Evolutionary conservation across 306 rosid species (phyloP).

Genomic region (Quercus glauca): DNA sequence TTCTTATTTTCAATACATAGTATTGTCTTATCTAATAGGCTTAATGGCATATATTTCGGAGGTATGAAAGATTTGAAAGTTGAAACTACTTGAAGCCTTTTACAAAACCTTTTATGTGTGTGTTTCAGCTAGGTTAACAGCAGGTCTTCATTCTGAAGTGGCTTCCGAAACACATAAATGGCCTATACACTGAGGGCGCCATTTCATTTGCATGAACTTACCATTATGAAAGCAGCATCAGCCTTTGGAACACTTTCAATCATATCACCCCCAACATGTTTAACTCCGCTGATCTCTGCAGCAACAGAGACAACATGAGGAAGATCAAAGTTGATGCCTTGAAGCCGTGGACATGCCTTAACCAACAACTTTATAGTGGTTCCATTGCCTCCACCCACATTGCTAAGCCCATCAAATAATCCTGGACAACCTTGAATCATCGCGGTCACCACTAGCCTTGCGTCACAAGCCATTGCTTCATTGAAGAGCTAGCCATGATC

Average conservation of each 20-base stretch:
- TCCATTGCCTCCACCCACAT: conserved; percentile 77
- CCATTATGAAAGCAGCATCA: conserved; percentile 61
- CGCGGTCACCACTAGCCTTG: conserved; percentile 28
- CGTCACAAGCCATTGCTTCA: conserved; percentile 66
- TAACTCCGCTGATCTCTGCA: conserved; percentile 6
- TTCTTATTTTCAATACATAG: no score
- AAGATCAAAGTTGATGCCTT: conserved; percentile 63
- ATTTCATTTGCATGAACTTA: background rate
- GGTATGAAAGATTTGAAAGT: no score
- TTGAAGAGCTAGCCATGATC: conserved; percentile 41
- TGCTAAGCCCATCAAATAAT: conserved; percentile 38
- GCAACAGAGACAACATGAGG: conserved; percentile 55
- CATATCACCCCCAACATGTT: conserved; percentile 64
- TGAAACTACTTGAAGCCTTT: no score
- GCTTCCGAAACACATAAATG: background rate
- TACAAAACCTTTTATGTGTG: no score
- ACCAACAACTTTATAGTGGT: conserved; percentile 30
- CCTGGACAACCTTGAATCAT: conserved; percentile 35
- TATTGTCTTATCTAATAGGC: no score
- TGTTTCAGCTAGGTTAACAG: no score
- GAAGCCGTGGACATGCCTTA: conserved; percentile 42
- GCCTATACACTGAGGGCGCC: background rate
- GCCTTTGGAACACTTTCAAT: conserved; percentile 60
- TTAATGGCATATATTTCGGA: no score
- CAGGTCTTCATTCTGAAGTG: no score